Evolutionary conservation across 805 yeast species (phyloP).

Genomic region (Hanseniaspora lachancei): DNA sequence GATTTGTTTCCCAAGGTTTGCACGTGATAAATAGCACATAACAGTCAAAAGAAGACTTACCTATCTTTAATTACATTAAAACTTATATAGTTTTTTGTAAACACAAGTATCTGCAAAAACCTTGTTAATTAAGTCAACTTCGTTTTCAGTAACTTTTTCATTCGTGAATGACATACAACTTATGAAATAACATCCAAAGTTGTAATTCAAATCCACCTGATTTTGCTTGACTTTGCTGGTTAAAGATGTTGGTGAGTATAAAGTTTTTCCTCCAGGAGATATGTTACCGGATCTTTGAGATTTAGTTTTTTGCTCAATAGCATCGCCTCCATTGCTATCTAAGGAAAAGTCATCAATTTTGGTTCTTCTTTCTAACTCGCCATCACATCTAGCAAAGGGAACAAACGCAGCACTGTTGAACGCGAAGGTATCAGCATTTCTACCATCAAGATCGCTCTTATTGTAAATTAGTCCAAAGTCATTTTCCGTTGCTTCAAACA

Average conservation of each 20-base stretch:
- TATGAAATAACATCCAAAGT: background rate
- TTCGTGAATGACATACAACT: background rate
- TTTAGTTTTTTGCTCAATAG: background rate
- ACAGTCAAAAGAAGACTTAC: background rate
- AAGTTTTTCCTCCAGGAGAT: background rate
- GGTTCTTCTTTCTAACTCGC: background rate
- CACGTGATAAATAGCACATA: too few relatives aligned
- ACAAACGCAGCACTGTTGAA: background rate
- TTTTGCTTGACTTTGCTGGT: background rate
- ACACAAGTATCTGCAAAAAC: slow-evolving; percentile 1
- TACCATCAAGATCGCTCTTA: background rate
- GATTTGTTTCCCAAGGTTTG: too few relatives aligned
- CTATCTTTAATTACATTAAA: background rate
- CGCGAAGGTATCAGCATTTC: background rate
- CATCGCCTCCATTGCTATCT: background rate
- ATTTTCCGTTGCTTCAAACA: background rate
- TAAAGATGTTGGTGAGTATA: background rate
- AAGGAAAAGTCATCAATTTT: background rate
- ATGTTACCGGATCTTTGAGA: background rate
- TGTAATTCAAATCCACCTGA: slow-evolving; percentile 2
- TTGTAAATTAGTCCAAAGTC: slow-evolving; percentile 1
- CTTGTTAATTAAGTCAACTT: background rate
- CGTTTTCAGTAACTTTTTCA: background rate
- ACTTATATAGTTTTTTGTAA: background rate
- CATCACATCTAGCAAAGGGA: background rate